A percentile compares a stretch with the other conserved stretches of the same genome.
Conservation (phyloP, 2,329 filamentous ascomycete genomes). For the Colletotrichum phormii region DNA sequence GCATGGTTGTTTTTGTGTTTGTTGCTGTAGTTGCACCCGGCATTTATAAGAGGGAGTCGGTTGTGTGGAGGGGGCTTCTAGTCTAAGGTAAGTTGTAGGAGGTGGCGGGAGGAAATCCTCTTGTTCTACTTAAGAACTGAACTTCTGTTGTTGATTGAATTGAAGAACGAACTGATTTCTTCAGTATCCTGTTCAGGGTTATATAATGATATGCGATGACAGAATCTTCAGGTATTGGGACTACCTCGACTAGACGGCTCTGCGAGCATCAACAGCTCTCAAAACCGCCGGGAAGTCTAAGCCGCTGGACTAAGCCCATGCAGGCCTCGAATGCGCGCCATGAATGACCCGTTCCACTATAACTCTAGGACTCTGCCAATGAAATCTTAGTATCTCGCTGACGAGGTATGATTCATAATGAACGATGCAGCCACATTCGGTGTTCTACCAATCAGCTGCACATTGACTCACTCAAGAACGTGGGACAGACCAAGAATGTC, state of each 20-base stretch:
- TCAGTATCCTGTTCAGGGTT: background rate
- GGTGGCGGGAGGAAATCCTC: background rate
- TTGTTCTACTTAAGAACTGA: background rate
- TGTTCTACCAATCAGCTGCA: no score
- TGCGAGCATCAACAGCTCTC: background rate
- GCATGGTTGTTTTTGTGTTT: background rate
- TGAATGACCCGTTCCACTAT: background rate
- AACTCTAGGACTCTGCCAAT: background rate
- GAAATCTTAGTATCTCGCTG: background rate
- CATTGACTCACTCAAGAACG: background rate
- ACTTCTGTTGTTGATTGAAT: background rate
- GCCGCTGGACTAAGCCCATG: background rate
- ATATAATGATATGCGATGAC: background rate
- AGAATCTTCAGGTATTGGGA: background rate
- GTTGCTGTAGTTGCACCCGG: background rate
- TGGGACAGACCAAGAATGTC: slow-evolving; percentile 1
- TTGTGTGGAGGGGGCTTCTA: background rate
- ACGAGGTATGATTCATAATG: slow-evolving; percentile 16
- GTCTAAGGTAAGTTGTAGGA: no score
- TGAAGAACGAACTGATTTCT: background rate
- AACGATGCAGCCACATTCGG: background rate
- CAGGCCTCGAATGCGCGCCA: background rate
- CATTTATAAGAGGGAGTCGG: background rate
- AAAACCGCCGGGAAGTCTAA: background rate
- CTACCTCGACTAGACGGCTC: no score